Percentiles rank a stretch among this genome's conserved stretches.
These are phyloP conservation scores for Ogataea philodendri DNA, from an alignment of 805 yeast genomes.

Conservation along the genomic window DNA sequence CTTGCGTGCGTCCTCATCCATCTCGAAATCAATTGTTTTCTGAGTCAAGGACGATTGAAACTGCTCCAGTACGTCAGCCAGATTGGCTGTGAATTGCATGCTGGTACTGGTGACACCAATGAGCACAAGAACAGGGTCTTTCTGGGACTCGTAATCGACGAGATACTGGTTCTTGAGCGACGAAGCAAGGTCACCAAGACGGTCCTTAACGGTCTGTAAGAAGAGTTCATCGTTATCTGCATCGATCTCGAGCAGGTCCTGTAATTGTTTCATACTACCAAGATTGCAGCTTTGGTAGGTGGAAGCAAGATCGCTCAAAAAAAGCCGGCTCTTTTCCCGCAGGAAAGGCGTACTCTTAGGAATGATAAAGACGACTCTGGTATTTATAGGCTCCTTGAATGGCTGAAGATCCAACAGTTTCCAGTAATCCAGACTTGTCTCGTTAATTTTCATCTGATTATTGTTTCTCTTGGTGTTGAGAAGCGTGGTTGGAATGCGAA, in stretches of 20 bases:
- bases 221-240: conserved; percentile 21
- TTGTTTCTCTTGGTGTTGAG: conserved; percentile 37
- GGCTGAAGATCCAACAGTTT: conserved; percentile 58
- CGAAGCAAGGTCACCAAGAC: conserved; percentile 13
- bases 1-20: conserved; percentile 27
- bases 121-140: conserved; percentile 45
- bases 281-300: conserved; percentile 48
- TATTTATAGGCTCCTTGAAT: conserved; percentile 45
- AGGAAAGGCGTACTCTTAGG: conserved; percentile 29
- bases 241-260: conserved; percentile 23
- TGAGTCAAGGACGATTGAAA: conserved; percentile 39
- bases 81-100: conserved; percentile 45
- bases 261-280: conserved; percentile 36
- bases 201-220: conserved; percentile 29
- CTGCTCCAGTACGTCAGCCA: conserved; percentile 45
- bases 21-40: conserved; percentile 17
- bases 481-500: conserved; percentile 36
- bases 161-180: conserved; percentile 15
- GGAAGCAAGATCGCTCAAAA: conserved; percentile 41
- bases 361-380: conserved; percentile 48
- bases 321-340: conserved; percentile 31
- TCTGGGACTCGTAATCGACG: conserved; percentile 9
- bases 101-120: conserved; percentile 46
- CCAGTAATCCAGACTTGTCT: conserved; percentile 54
- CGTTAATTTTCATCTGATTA: conserved; percentile 44